These are phyloP conservation scores for Oryza glumipatula DNA, from an alignment of 176 grass and related monocot species.

Conservation along the genomic window DNA sequence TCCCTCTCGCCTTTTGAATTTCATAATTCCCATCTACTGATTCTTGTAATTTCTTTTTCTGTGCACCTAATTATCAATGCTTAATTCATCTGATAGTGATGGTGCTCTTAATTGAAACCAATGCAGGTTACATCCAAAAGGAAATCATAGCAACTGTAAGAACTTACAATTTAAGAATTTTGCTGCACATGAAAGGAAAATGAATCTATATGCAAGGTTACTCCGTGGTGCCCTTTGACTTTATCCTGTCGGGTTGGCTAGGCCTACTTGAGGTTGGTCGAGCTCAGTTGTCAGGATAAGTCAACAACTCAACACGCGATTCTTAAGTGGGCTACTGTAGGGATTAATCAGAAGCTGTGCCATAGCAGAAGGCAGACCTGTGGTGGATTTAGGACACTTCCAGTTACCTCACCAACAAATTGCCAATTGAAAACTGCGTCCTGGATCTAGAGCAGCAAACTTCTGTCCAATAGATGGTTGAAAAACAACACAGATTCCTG, in stretches of 20 bases:
- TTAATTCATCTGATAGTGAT: constrained; percentile 18
- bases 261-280: constrained; percentile 43
- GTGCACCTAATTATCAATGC: neutral
- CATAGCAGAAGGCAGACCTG: constrained; percentile 43
- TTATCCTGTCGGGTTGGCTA: constrained; percentile 62
- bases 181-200: constrained; percentile 35
- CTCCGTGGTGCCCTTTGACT: constrained; percentile 68
- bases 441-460: constrained; percentile 31
- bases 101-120: constrained; percentile 34
- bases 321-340: constrained; percentile 41
- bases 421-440: constrained; percentile 52
- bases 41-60: neutral
- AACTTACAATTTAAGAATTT: constrained; percentile 38
- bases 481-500: constrained; percentile 54
- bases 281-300: constrained; percentile 50
- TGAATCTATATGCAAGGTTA: constrained; percentile 20
- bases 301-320: constrained; percentile 58
- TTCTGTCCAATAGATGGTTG: constrained; percentile 53
- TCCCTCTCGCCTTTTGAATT: neutral
- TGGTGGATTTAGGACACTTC: constrained; percentile 49
- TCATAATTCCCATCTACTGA: neutral
- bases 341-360: constrained; percentile 49
- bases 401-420: constrained; percentile 61
- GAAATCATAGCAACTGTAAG: constrained; percentile 25
- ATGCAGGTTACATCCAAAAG: constrained; percentile 29